Evolutionary conservation across 805 yeast species (phyloP).

Genomic region (Wickerhamiella musiphila): DNA sequence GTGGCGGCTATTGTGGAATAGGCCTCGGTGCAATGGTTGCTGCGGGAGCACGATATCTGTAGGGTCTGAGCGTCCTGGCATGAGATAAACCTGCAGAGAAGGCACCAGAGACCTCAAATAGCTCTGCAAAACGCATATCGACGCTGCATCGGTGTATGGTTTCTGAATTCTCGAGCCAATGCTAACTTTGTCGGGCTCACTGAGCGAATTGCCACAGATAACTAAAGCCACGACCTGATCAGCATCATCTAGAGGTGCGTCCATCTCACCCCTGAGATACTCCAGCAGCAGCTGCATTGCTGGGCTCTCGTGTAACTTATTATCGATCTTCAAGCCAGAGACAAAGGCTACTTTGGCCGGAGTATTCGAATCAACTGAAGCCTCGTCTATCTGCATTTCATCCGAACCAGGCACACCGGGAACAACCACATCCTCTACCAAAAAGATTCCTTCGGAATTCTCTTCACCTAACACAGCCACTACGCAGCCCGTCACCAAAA

Average conservation of each 20-base stretch:
- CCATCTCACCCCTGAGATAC: slow-evolving; percentile 46
- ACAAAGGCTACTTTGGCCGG: slow-evolving; percentile 40
- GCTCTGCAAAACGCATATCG: slow-evolving; percentile 29
- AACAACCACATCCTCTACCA: slow-evolving; percentile 60
- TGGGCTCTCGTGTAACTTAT: slow-evolving; percentile 21
- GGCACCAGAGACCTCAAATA: slow-evolving; percentile 39
- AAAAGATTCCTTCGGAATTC: slow-evolving; percentile 64
- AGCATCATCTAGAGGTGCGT: background rate
- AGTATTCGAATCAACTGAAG: slow-evolving; percentile 3
- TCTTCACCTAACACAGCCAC: slow-evolving; percentile 80
- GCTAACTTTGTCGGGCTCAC: slow-evolving; percentile 12
- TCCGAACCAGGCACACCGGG: slow-evolving; percentile 50
- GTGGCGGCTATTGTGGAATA: slow-evolving; percentile 34
- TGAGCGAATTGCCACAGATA: slow-evolving; percentile 58
- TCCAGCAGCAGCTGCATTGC: slow-evolving; percentile 40
- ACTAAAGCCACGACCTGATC: slow-evolving; percentile 33
- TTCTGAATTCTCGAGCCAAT: slow-evolving; percentile 13
- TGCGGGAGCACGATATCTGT: slow-evolving; percentile 61
- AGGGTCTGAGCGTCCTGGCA: slow-evolving; percentile 83
- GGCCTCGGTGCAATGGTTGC: slow-evolving; percentile 68
- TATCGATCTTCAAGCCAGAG: slow-evolving; percentile 55
- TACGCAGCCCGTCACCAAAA: slow-evolving; percentile 77
- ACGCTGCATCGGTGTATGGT: slow-evolving; percentile 7
- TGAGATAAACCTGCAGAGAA: slow-evolving; percentile 49
- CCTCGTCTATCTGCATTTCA: no score